phyloP scores from a whole-genome alignment of 208 protist species.

The Leishmania braziliensis region DNA sequence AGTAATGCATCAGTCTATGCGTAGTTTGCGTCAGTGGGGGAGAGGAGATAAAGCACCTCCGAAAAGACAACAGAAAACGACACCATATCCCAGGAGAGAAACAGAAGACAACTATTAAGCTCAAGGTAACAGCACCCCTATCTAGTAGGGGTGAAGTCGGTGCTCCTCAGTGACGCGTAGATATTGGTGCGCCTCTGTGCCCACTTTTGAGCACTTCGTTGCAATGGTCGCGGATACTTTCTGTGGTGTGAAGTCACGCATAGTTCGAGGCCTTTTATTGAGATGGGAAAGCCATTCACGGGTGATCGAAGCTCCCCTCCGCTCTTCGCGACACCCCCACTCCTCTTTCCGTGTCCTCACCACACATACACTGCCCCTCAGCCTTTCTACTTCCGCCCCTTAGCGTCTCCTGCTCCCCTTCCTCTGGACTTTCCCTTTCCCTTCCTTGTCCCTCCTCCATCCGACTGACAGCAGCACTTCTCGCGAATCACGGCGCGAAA shows the following conservation, averaged over 20 bases:
- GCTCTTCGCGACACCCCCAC: not conserved
- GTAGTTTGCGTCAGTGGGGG: not conserved
- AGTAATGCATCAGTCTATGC: not conserved
- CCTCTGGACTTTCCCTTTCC: not conserved
- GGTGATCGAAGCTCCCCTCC: not conserved
- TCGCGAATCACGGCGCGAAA: not conserved
- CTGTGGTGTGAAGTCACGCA: not conserved
- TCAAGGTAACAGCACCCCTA: not conserved
- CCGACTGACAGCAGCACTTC: not conserved
- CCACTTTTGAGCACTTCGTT: not conserved
- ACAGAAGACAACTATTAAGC: not conserved
- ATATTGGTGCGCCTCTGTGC: not conserved
- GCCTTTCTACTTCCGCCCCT: not conserved
- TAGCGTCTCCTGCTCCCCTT: not conserved
- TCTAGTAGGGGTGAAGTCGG: not conserved
- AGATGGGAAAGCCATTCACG: not conserved
- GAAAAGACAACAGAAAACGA: not conserved
- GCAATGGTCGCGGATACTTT: not conserved
- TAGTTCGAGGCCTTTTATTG: not conserved
- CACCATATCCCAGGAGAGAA: not conserved
- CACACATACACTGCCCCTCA: not conserved
- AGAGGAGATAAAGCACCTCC: not conserved
- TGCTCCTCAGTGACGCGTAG: not conserved
- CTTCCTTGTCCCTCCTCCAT: not conserved
- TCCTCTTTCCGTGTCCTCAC: not conserved